phyloP scores from a whole-genome alignment of 2,329 filamentous ascomycete genomes.

The Zymoseptoria pseudotritici region DNA sequence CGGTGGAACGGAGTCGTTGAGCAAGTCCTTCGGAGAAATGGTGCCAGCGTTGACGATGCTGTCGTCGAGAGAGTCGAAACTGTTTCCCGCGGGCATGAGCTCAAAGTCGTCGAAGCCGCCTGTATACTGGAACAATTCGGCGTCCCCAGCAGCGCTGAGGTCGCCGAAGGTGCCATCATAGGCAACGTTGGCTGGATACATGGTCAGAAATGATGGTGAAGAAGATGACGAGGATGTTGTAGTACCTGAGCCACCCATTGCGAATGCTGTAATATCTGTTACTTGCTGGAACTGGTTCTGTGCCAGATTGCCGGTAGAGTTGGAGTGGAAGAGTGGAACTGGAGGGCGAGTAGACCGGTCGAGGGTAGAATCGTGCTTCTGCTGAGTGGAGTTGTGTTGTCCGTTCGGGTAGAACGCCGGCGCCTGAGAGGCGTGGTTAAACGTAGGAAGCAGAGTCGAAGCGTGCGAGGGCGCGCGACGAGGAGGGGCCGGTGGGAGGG shows the following conservation, averaged over 20 bases:
- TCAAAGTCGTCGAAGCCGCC: constrained; percentile 19
- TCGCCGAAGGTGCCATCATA: constrained; percentile 41
- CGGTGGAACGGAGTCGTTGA: constrained; percentile 70
- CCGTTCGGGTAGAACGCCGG: constrained; percentile 60
- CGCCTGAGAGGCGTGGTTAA: constrained; percentile 38
- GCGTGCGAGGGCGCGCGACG: constrained; percentile 46
- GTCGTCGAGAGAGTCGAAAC: constrained; percentile 42
- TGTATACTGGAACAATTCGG: constrained; percentile 22
- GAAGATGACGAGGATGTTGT: constrained; percentile 10
- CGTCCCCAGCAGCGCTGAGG: constrained; percentile 30
- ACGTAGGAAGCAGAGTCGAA: constrained; percentile 50
- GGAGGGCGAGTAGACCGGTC: constrained; percentile 46
- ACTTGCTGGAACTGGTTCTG: constrained; percentile 36
- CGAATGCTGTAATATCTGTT: constrained; percentile 27
- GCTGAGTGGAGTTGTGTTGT: constrained; percentile 32
- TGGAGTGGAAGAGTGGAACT: constrained; percentile 59
- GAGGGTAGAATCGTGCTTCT: constrained; percentile 15
- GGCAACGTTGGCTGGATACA: constrained; percentile 36
- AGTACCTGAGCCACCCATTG: constrained; percentile 53
- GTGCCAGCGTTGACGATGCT: constrained; percentile 44
- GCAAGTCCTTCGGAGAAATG: constrained; percentile 76
- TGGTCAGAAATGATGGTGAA: constrained; percentile 18
- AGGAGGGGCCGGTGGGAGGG: constrained; percentile 33
- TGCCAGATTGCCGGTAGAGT: constrained; percentile 30
- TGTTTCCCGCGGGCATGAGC: constrained; percentile 25